Conservation (phyloP, 2,329 filamentous ascomycete species). For the Colletotrichum liaoningense region DNA sequence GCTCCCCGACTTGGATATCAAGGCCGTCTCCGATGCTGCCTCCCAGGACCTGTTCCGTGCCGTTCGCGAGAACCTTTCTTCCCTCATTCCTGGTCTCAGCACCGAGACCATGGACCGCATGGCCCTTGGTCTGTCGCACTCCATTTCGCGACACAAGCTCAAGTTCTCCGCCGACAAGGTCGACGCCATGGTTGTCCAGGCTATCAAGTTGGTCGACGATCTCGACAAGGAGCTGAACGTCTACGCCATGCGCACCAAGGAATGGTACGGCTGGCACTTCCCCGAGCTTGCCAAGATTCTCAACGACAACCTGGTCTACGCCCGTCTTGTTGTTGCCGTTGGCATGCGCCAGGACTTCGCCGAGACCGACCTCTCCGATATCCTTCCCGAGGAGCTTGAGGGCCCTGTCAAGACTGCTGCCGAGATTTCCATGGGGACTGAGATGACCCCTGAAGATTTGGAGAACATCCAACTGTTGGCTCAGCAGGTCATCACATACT, state of each 20-base stretch:
- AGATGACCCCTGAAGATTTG: conserved; percentile 92
- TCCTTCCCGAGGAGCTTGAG: conserved; percentile 96
- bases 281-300: conserved; percentile 97
- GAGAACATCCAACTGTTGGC: conserved; percentile 93
- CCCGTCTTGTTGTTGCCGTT: conserved; percentile 87
- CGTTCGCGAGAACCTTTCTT: conserved; percentile 90
- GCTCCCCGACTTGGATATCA: conserved; percentile 86
- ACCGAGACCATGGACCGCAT: conserved; percentile 92
- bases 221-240: conserved; percentile 99
- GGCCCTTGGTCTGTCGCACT: conserved; percentile 96
- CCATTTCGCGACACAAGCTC: conserved; percentile 95
- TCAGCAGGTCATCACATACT: conserved; percentile 92
- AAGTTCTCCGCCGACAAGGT: conserved; percentile 99
- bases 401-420: conserved; percentile 90
- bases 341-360: conserved; percentile 88
- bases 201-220: conserved; percentile 92
- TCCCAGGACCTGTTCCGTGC: conserved; percentile 93
- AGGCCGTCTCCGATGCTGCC: conserved; percentile 81
- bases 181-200: conserved; percentile 99
- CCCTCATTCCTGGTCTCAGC: conserved; percentile 88
- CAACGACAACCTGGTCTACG: conserved; percentile 96
- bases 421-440: conserved; percentile 98
- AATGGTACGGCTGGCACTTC: conserved; percentile 99
- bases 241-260: conserved; percentile 99
- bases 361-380: conserved; percentile 83